Evolutionary conservation across 768 basidiomycete genomes (phyloP).

Genomic region (Cystofilobasidium macerans): DNA sequence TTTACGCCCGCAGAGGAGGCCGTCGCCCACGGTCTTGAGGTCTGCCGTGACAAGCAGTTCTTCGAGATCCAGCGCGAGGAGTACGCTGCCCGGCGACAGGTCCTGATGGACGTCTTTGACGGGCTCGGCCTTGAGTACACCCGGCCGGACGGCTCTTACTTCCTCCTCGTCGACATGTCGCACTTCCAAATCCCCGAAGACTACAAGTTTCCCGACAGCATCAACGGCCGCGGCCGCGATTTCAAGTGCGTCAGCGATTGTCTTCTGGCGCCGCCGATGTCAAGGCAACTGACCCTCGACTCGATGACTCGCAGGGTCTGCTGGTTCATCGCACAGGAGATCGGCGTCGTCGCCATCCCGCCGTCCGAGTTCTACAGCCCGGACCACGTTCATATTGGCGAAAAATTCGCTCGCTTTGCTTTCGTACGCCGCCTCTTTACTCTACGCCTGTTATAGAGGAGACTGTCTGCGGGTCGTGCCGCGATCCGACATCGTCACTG

Average conservation of each 20-base stretch:
- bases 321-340: constrained; percentile 85
- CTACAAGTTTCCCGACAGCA: constrained; percentile 65
- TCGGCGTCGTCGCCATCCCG: constrained; percentile 86
- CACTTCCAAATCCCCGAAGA: constrained; percentile 63
- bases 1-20: constrained; percentile 57
- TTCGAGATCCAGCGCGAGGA: constrained; percentile 64
- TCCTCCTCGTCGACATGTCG: constrained; percentile 51
- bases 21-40: constrained; percentile 75
- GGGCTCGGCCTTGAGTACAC: constrained; percentile 72
- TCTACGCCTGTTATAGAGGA: too few relatives aligned
- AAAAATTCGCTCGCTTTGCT: constrained; percentile 75
- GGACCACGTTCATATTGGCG: constrained; percentile 74
- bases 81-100: constrained; percentile 65
- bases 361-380: constrained; percentile 71
- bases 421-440: constrained; percentile 34
- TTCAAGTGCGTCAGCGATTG: constrained; percentile 61
- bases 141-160: constrained; percentile 81
- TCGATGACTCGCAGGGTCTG: constrained; percentile 62
- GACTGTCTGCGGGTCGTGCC: too few relatives aligned
- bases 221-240: constrained; percentile 71
- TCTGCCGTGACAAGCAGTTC: constrained; percentile 58
- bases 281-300: neutral
- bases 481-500: too few relatives aligned
- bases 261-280: neutral
- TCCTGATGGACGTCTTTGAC: constrained; percentile 68